Evolutionary conservation across 257 asterid species (phyloP), one percentile per base, ranked within the genome.

Genomic region (Nicotiana otophora): DNA sequence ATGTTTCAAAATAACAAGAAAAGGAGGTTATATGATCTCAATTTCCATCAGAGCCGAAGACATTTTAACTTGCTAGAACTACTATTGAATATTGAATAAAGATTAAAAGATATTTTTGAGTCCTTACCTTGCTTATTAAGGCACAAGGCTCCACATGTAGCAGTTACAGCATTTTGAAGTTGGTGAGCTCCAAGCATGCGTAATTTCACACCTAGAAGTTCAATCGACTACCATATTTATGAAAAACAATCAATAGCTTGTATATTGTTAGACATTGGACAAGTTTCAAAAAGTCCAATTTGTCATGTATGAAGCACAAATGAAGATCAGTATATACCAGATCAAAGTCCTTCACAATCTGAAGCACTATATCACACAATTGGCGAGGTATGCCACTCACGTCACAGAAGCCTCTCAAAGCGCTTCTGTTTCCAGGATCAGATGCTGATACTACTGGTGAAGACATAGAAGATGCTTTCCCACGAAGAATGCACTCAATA

Each of bases 141-240:
- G 88, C 97, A 93, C 85, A 96, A 98, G 36, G 98, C 97, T 19
- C 95, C 89, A 78, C 96, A 93, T 69, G 93, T 88, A 82, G 99
- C 99, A 1, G 98, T 96, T 55, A 88, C 91, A 84, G 99, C 99
- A 80, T 96, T 96, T 85, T 86, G 94, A 82, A 96, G 96, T 88
- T 96, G 99, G 92, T 96, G 98, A 69, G 88, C 82, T 67, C 99
- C 98, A 83, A 96, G 92, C 91, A 96, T 86, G 77, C 85, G 88
- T 67, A 96, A 34, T 85, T 89, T 92, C 84, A 94, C 91, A 88
- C 92, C 89, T 77, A 85, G 82, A 87, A 96, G 76, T 87, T 91
- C 94, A 77, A 92, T 86, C 81, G 80, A 89, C 99, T 96, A 88
- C 81, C 83, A 10, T 3, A 67, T 57, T 81, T 61, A 58, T 58